Evolutionary conservation across 176 grass and related monocot species (phyloP).

Genomic region (Carex pumila): DNA sequence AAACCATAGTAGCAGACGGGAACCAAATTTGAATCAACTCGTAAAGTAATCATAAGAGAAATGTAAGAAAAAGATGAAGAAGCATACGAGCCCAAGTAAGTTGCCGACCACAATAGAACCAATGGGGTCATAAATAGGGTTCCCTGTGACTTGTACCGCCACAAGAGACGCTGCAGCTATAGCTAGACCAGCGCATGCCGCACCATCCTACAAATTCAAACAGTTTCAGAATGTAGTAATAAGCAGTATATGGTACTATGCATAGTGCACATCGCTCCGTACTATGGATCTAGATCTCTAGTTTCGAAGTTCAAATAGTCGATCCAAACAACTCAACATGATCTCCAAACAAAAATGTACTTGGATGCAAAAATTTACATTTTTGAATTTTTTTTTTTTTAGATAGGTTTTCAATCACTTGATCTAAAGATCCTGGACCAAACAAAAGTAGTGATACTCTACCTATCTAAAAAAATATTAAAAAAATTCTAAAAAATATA

Average conservation of each 20-base stretch:
- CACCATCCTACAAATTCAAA: constrained; percentile 62
- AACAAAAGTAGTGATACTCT: no score
- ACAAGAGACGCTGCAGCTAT: constrained; percentile 87
- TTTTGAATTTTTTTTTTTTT: no score
- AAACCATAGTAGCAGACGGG: background rate
- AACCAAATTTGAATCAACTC: background rate
- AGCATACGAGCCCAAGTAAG: constrained; percentile 82
- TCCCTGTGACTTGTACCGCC: constrained; percentile 83
- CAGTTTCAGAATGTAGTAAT: background rate
- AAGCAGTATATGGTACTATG: background rate
- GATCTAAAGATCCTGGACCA: no score
- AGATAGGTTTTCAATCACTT: no score
- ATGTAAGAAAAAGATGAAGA: background rate
- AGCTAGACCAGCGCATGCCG: constrained; percentile 78
- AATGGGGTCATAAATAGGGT: constrained; percentile 90
- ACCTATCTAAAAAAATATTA: no score
- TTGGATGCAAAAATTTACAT: no score
- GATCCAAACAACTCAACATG: no score
- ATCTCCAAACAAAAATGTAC: no score
- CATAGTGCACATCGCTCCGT: no score
- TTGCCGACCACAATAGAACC: constrained; percentile 94
- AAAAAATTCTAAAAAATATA: no score
- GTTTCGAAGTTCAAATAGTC: no score
- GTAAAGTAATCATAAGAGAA: background rate
- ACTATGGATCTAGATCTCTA: no score